These are phyloP conservation scores for Russula ochroleuca DNA, from an alignment of 768 basidiomycete genomes.

Conservation along the genomic window DNA sequence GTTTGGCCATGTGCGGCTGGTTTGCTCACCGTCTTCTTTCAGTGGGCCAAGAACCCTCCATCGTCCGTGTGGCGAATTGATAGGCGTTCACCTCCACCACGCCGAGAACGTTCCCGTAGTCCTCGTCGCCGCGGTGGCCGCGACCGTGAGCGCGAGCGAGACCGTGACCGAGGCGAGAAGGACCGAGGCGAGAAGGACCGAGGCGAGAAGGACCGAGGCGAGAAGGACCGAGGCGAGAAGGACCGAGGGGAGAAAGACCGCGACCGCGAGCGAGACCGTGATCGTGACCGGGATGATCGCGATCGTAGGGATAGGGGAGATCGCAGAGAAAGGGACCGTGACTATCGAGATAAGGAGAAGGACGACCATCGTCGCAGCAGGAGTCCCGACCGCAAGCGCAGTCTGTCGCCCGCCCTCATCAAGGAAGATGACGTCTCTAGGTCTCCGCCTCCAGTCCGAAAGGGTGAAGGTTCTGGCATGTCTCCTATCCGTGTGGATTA, in stretches of 20 bases:
- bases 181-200: constrained; percentile 35
- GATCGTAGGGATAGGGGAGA: constrained; percentile 30
- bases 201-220: constrained; percentile 29
- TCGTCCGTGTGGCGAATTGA: constrained; percentile 80
- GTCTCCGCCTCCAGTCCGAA: constrained; percentile 46
- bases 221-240: constrained; percentile 35
- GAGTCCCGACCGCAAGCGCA: constrained; percentile 45
- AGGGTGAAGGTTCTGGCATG: constrained; percentile 46
- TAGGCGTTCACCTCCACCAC: constrained; percentile 47
- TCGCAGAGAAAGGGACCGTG: constrained; percentile 37
- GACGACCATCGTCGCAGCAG: constrained; percentile 40
- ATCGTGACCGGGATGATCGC: constrained; percentile 24
- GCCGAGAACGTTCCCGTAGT: constrained; percentile 36
- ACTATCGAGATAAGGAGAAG: constrained; percentile 41
- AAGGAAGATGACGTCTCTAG: constrained; percentile 45
- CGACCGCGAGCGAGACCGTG: constrained; percentile 35
- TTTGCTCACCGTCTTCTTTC: background rate
- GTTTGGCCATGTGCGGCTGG: background rate
- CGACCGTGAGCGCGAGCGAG: constrained; percentile 21
- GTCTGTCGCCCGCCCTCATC: constrained; percentile 40
- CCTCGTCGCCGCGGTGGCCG: constrained; percentile 44
- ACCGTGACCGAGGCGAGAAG: constrained; percentile 30
- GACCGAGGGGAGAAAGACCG: too few species aligned
- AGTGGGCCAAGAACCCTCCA: constrained; percentile 84
- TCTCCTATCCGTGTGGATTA: constrained; percentile 49